A percentile compares a stretch with the other conserved stretches of the same genome.
Conservation (phyloP, 1,284 basidiomycete species). For the Spongiforma sp. region DNA sequence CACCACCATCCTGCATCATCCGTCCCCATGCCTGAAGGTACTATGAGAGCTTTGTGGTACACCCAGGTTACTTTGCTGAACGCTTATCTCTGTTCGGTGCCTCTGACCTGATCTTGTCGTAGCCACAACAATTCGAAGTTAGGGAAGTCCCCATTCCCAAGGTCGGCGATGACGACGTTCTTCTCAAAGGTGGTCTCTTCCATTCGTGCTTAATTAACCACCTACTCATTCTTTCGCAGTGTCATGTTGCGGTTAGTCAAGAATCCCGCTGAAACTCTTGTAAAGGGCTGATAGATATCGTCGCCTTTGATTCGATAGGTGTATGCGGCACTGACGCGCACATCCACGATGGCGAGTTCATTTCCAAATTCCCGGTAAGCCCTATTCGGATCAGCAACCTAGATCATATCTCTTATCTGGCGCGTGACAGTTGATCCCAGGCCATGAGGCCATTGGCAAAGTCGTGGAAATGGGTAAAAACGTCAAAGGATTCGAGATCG, state of each 20-base stretch:
- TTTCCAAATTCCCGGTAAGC: slow-evolving; percentile 71
- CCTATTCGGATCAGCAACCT: slow-evolving; percentile 10
- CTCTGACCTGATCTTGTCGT: slow-evolving; percentile 19
- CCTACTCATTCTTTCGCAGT: slow-evolving; percentile 39
- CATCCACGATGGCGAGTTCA: slow-evolving; percentile 81
- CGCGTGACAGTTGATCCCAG: slow-evolving; percentile 70
- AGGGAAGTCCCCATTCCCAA: slow-evolving; percentile 61
- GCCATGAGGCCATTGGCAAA: slow-evolving; percentile 80
- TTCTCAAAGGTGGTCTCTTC: slow-evolving; percentile 56
- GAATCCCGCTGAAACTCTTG: neutral
- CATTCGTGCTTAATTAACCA: neutral
- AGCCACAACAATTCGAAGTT: slow-evolving; percentile 54
- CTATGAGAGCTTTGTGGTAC: slow-evolving; percentile 40
- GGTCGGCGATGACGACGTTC: slow-evolving; percentile 60
- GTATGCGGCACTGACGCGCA: slow-evolving; percentile 82
- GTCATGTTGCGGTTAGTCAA: slow-evolving; percentile 49
- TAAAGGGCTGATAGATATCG: slow-evolving; percentile 1
- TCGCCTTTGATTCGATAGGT: slow-evolving; percentile 40
- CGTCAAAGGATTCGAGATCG: slow-evolving; percentile 69
- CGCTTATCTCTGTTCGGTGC: neutral
- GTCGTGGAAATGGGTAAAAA: slow-evolving; percentile 74
- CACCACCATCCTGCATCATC: neutral
- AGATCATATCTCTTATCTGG: slow-evolving; percentile 18
- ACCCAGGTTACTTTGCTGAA: slow-evolving; percentile 27
- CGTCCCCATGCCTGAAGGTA: slow-evolving; percentile 37